These are phyloP conservation scores for Scenedesmus sp. DNA, from an alignment of 163 green algal genomes.

Conservation along the genomic window DNA sequence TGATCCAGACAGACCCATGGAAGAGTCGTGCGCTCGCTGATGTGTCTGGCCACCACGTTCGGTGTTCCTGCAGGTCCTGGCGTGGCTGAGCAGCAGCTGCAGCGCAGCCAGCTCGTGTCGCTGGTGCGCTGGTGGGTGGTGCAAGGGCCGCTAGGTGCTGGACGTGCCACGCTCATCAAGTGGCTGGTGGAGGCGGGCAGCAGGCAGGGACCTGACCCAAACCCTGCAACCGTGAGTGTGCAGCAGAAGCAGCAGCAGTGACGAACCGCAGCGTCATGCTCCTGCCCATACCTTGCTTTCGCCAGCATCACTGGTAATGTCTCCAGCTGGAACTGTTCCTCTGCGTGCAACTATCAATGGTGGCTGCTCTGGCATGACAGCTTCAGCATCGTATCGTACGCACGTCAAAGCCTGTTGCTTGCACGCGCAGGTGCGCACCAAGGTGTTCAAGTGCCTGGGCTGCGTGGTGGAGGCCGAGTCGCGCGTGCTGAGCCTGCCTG, in stretches of 20 bases:
- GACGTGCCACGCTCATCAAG: slow-evolving; percentile 62
- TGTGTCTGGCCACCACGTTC: too few relatives aligned
- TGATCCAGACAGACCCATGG: neutral
- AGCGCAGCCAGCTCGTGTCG: slow-evolving; percentile 55
- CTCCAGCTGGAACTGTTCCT: neutral
- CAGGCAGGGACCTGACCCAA: slow-evolving; percentile 42
- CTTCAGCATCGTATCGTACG: neutral
- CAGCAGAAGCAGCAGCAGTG: slow-evolving; percentile 7
- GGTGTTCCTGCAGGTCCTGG: slow-evolving; percentile 42
- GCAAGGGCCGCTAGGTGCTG: slow-evolving; percentile 61
- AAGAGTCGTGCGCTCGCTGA: too few relatives aligned
- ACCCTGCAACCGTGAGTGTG: slow-evolving; percentile 35
- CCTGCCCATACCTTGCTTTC: neutral
- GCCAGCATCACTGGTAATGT: too few relatives aligned
- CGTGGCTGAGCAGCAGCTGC: slow-evolving; percentile 33
- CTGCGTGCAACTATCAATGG: too few relatives aligned
- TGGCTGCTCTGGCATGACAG: too few relatives aligned
- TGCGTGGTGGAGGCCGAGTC: slow-evolving; percentile 73
- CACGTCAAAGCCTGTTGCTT: neutral
- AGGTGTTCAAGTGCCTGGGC: slow-evolving; percentile 82
- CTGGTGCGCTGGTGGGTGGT: slow-evolving; percentile 63
- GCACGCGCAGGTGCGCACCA: slow-evolving; percentile 69
- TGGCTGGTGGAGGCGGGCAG: slow-evolving; percentile 73
- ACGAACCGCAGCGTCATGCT: neutral
- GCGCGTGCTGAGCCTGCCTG: slow-evolving; percentile 68